These are phyloP conservation scores for Parietaria judaica DNA, from an alignment of 306 rosid genomes.

Conservation along the genomic window DNA sequence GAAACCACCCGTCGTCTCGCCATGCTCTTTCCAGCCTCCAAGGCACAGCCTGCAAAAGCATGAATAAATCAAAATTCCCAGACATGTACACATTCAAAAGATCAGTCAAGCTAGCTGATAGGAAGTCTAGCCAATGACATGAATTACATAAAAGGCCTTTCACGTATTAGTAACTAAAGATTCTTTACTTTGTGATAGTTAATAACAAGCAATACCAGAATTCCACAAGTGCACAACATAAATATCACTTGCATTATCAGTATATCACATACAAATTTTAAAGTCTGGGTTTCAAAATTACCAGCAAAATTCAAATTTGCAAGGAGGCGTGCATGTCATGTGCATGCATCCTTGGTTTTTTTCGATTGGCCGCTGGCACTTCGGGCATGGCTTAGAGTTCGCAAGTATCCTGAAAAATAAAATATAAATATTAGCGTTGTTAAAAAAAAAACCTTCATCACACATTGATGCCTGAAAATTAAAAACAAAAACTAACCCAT, in stretches of 20 bases:
- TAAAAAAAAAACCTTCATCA: neutral
- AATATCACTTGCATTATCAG: neutral
- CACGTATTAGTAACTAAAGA: neutral
- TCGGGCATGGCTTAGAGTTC: conserved; percentile 80
- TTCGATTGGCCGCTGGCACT: conserved; percentile 87
- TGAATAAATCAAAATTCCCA: neutral
- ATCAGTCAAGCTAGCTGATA: neutral
- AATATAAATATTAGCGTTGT: neutral
- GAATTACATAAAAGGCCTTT: neutral
- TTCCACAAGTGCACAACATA: neutral
- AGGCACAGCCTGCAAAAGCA: conserved; percentile 61
- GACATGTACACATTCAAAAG: neutral
- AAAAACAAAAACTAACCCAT: too few species aligned
- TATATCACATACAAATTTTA: neutral
- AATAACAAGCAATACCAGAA: neutral
- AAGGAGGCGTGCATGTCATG: conserved; percentile 87
- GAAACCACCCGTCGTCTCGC: conserved; percentile 92
- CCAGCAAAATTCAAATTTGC: conserved; percentile 91
- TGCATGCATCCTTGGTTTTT: conserved; percentile 96
- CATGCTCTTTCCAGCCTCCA: conserved; percentile 92
- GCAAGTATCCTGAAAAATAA: conserved; percentile 53
- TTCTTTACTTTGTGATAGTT: neutral
- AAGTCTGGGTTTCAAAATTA: conserved; percentile 20
- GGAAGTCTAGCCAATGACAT: neutral
- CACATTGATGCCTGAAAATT: too few species aligned